phyloP scores from a whole-genome alignment of 2,329 filamentous ascomycete genomes.

The Dothiorella sarmentorum region DNA sequence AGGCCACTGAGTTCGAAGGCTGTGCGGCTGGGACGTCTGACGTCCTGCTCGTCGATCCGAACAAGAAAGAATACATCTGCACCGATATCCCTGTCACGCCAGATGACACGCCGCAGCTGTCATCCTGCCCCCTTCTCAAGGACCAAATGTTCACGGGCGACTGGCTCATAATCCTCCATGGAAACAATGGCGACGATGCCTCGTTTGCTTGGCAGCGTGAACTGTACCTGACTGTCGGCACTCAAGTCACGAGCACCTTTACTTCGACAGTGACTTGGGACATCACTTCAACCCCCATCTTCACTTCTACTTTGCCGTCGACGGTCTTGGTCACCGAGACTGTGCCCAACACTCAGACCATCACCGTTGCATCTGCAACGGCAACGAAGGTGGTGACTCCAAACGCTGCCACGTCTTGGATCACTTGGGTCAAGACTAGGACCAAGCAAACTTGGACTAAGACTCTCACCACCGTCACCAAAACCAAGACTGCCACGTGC shows the following conservation, averaged over 20 bases:
- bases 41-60: constrained; percentile 43
- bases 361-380: constrained; percentile 32
- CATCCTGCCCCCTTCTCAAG: constrained; percentile 44
- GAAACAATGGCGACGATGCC: constrained; percentile 44
- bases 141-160: constrained; percentile 43
- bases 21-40: constrained; percentile 41
- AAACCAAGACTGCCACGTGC: constrained; percentile 39
- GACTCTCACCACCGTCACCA: constrained; percentile 28
- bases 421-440: constrained; percentile 28
- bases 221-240: constrained; percentile 31
- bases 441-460: constrained; percentile 24
- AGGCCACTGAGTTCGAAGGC: constrained; percentile 42
- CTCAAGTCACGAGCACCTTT: constrained; percentile 30
- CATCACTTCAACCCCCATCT: constrained; percentile 29
- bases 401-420: constrained; percentile 27
- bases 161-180: constrained; percentile 44
- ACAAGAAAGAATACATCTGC: constrained; percentile 41
- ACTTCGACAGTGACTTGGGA: constrained; percentile 35
- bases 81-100: constrained; percentile 40
- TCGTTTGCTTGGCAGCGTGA: constrained; percentile 47
- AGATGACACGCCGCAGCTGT: constrained; percentile 36
- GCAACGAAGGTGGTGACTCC: constrained; percentile 35
- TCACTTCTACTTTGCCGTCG: constrained; percentile 26
- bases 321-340: constrained; percentile 28
- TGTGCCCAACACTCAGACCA: constrained; percentile 28